Evolutionary conservation across 331 rosid species (phyloP).

Genomic region (Cydonia oblonga): DNA sequence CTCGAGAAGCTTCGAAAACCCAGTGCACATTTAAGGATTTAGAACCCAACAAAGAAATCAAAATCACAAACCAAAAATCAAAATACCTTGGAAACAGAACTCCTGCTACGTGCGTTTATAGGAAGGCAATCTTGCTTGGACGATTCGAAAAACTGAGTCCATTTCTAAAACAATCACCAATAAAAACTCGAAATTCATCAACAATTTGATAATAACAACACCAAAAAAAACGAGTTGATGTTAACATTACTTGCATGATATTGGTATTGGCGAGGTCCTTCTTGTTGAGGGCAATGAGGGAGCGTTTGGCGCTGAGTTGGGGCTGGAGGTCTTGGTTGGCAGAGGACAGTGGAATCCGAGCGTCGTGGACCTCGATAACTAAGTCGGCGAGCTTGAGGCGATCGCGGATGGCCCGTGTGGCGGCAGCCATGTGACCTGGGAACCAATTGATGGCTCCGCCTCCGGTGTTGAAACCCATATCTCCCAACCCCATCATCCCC

Average conservation of each 20-base stretch:
- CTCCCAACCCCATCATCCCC: slow-evolving; percentile 31
- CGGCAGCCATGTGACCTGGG: slow-evolving; percentile 97
- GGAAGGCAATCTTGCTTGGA: slow-evolving; percentile 60
- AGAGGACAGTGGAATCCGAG: slow-evolving; percentile 88
- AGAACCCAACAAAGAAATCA: neutral
- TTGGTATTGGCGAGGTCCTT: slow-evolving; percentile 83
- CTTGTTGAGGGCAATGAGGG: slow-evolving; percentile 68
- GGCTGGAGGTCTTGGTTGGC: slow-evolving; percentile 60
- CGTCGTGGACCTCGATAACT: slow-evolving; percentile 78
- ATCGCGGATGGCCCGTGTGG: slow-evolving; percentile 58
- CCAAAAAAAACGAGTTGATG: neutral
- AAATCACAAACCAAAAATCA: neutral
- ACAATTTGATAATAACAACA: neutral
- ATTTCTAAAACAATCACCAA: slow-evolving; percentile 41
- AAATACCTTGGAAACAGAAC: slow-evolving; percentile 57
- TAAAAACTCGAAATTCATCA: neutral
- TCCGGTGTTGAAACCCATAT: slow-evolving; percentile 55
- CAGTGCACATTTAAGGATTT: neutral
- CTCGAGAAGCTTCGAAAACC: slow-evolving; percentile 46
- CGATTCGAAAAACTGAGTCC: slow-evolving; percentile 53
- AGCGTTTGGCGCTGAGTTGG: slow-evolving; percentile 58
- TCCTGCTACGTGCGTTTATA: slow-evolving; percentile 65
- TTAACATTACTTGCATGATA: slow-evolving; percentile 51
- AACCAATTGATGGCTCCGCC: slow-evolving; percentile 78
- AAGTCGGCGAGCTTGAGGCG: slow-evolving; percentile 77